These are phyloP conservation scores for Peronospora farinosa DNA, from an alignment of 352 stramenopile genomes.

Conservation along the genomic window DNA sequence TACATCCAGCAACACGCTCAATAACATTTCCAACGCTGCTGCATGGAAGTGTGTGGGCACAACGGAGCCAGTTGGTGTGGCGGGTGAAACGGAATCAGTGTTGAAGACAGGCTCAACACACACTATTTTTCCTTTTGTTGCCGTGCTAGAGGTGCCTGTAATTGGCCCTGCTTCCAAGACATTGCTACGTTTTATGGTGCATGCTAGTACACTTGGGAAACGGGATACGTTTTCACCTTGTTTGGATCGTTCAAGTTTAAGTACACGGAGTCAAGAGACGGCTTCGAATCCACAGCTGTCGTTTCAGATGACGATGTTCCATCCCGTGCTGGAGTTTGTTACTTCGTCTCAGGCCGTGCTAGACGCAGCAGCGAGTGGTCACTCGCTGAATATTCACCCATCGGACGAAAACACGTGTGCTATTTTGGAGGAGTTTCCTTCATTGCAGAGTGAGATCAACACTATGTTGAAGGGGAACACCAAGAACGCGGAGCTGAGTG, in stretches of 20 bases:
- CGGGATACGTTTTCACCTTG: constrained; percentile 42
- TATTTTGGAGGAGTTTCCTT: constrained; percentile 64
- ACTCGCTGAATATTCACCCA: constrained; percentile 72
- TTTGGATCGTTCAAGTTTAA: constrained; percentile 39
- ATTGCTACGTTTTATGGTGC: constrained; percentile 80
- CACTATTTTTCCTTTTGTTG: constrained; percentile 79
- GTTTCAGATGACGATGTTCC: constrained; percentile 86
- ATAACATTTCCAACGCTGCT: constrained; percentile 46
- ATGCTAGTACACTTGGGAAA: constrained; percentile 72
- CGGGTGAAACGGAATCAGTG: constrained; percentile 56
- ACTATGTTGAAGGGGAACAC: constrained; percentile 58
- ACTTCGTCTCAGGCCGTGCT: constrained; percentile 80
- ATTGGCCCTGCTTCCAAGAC: constrained; percentile 76
- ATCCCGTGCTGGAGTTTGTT: constrained; percentile 80
- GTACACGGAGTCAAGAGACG: constrained; percentile 35
- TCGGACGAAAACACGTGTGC: constrained; percentile 72
- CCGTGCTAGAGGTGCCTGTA: constrained; percentile 77
- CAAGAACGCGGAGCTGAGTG: constrained; percentile 77
- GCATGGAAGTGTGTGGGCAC: constrained; percentile 81
- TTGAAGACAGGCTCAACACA: constrained; percentile 49
- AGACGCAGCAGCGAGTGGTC: constrained; percentile 69
- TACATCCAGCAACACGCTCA: constrained; percentile 39
- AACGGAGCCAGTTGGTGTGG: constrained; percentile 67
- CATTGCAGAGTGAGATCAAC: constrained; percentile 61
- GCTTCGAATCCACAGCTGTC: constrained; percentile 42